These are phyloP conservation scores for Xylaria digitata DNA, from an alignment of 2,329 filamentous ascomycete genomes.

Conservation along the genomic window DNA sequence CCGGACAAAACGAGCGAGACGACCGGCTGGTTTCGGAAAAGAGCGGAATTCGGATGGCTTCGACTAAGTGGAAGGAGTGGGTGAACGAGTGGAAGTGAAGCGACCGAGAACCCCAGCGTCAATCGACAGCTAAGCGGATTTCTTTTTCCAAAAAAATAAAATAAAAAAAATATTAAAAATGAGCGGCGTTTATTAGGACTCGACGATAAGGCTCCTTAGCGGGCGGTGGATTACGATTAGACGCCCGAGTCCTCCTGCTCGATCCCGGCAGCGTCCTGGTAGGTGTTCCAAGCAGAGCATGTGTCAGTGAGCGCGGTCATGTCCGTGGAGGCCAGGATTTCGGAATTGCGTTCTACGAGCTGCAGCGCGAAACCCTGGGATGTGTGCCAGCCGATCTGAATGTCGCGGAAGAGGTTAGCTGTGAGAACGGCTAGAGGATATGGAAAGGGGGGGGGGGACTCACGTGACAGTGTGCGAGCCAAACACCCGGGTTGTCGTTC, in stretches of 20 bases:
- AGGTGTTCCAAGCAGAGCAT: constrained; percentile 49
- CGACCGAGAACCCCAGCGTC: constrained; percentile 13
- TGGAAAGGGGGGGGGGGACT: constrained; percentile 13
- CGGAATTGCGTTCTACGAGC: constrained; percentile 56
- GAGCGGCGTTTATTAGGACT: constrained; percentile 6
- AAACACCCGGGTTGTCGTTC: constrained; percentile 64
- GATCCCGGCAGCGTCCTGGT: constrained; percentile 42
- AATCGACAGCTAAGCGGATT: background rate
- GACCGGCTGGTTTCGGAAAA: constrained; percentile 8
- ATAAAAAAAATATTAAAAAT: constrained; percentile 9
- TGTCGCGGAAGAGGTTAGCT: constrained; percentile 19
- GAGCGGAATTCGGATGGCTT: constrained; percentile 10
- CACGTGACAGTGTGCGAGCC: constrained; percentile 55
- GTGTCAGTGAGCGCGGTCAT: constrained; percentile 34
- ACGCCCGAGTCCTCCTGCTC: constrained; percentile 52
- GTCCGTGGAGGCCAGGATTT: constrained; percentile 48
- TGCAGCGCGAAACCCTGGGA: constrained; percentile 64
- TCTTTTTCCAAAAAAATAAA: background rate
- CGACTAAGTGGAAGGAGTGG: constrained; percentile 5
- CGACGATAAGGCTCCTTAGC: background rate
- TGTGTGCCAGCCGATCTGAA: constrained; percentile 63
- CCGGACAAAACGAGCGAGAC: constrained; percentile 16
- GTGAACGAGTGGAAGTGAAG: constrained; percentile 20
- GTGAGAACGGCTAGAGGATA: background rate
- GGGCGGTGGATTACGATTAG: constrained; percentile 35